phyloP scores from a whole-genome alignment of 768 basidiomycete genomes.

The Amanita pseudoporphyria region DNA sequence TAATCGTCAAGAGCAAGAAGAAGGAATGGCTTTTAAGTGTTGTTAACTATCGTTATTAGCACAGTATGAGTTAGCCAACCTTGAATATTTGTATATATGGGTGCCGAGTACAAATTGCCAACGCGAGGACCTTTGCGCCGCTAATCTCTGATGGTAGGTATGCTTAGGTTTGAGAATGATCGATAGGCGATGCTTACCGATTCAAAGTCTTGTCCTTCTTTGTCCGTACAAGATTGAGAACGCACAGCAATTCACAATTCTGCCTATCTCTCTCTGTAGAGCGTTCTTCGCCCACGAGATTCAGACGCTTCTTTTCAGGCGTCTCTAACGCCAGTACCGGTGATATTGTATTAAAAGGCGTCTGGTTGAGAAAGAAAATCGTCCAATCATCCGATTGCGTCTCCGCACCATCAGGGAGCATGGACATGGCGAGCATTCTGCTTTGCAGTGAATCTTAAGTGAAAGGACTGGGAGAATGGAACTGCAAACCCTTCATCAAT shows the following conservation, averaged over 20 bases:
- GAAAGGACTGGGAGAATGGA: conserved; percentile 2
- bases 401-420: conserved; percentile 98
- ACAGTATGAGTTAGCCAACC: conserved; percentile 28
- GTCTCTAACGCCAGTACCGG: conserved; percentile 72
- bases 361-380: conserved; percentile 96
- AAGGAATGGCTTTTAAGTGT: conserved; percentile 63
- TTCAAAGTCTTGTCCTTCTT: conserved; percentile 81
- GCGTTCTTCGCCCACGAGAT: conserved; percentile 26
- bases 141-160: conserved; percentile 27
- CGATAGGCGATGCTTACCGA: conserved; percentile 36
- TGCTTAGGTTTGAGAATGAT: neutral
- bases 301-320: conserved; percentile 28
- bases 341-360: conserved; percentile 76
- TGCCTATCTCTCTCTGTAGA: conserved; percentile 15
- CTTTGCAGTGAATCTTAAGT: conserved; percentile 11
- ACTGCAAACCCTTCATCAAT: conserved; percentile 81
- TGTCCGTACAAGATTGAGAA: conserved; percentile 84
- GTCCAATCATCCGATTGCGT: conserved; percentile 96
- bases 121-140: conserved; percentile 89
- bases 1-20: conserved; percentile 94
- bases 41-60: conserved; percentile 3
- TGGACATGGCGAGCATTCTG: conserved; percentile 90
- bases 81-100: conserved; percentile 97
- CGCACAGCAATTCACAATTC: conserved; percentile 63
- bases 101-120: conserved; percentile 89